phyloP scores from a whole-genome alignment of 1,284 basidiomycete species.

The Thelephora terrestris region DNA sequence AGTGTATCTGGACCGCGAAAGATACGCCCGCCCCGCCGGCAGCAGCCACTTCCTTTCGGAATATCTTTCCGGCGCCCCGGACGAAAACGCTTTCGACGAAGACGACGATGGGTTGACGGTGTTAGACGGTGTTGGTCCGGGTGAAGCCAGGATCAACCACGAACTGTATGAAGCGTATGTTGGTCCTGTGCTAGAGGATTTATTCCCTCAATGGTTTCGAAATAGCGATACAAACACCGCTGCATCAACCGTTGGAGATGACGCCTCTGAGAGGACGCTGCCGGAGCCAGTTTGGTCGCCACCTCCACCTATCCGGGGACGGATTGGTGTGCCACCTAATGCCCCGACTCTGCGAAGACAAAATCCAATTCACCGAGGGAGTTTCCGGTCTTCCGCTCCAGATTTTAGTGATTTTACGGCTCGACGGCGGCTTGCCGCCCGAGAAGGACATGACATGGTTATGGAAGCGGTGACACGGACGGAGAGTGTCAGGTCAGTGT shows the following conservation, averaged over 20 bases:
- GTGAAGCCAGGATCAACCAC: slow-evolving; percentile 40
- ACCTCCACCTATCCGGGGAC: not conserved
- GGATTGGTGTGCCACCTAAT: not conserved
- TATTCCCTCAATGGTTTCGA: not conserved
- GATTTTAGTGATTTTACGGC: slow-evolving; percentile 62
- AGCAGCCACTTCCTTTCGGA: slow-evolving; percentile 24
- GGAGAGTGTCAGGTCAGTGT: no score
- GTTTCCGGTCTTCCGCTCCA: slow-evolving; percentile 27
- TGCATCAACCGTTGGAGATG: not conserved
- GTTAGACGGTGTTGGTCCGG: slow-evolving; percentile 23
- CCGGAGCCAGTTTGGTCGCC: not conserved
- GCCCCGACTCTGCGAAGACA: not conserved
- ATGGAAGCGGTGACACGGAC: no score
- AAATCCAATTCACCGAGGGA: not conserved
- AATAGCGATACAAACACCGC: not conserved
- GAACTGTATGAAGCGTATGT: slow-evolving; percentile 36
- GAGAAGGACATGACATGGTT: slow-evolving; percentile 8
- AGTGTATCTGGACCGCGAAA: slow-evolving; percentile 37
- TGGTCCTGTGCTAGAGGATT: not conserved
- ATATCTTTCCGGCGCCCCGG: slow-evolving; percentile 37
- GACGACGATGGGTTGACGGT: slow-evolving; percentile 50
- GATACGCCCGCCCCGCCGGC: slow-evolving; percentile 12
- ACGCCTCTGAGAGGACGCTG: not conserved
- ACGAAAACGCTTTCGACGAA: slow-evolving; percentile 38
- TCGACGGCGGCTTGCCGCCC: slow-evolving; percentile 35